Evolutionary conservation across 371 early-diverging fungal genomes (phyloP).

Genomic region (Mortierella sp.): DNA sequence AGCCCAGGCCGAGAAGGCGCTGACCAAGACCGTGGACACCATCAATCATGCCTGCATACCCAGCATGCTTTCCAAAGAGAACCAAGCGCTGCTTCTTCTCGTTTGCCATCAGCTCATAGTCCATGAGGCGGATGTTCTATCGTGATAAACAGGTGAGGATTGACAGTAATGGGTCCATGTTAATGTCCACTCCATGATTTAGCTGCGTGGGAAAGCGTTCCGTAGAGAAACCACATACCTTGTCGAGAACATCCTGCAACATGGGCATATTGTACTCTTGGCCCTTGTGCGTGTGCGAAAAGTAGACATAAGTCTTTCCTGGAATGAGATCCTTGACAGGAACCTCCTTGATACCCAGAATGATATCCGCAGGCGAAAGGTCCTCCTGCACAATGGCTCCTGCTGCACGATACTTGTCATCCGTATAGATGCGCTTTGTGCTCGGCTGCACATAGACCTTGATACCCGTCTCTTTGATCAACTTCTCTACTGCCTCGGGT

Average conservation of each 20-base stretch:
- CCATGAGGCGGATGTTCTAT: constrained; percentile 91
- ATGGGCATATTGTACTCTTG: constrained; percentile 93
- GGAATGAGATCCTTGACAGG: constrained; percentile 83
- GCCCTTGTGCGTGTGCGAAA: constrained; percentile 98
- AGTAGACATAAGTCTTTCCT: constrained; percentile 92
- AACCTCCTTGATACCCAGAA: constrained; percentile 97
- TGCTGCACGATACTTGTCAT: constrained; percentile 83
- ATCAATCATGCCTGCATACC: constrained; percentile 98
- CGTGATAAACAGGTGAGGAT: too few relatives aligned
- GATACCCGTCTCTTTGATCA: constrained; percentile 86
- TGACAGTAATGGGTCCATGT: too few relatives aligned
- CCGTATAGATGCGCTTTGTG: constrained; percentile 89
- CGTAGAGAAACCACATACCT: constrained; percentile 72
- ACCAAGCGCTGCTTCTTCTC: constrained; percentile 83
- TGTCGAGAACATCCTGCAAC: constrained; percentile 87
- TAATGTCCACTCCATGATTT: too few relatives aligned
- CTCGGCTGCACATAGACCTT: constrained; percentile 91
- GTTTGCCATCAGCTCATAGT: constrained; percentile 95
- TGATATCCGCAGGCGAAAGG: constrained; percentile 87
- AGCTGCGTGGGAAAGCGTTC: too few relatives aligned
- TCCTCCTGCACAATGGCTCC: constrained; percentile 93
- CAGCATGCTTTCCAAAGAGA: constrained; percentile 93
- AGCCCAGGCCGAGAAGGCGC: constrained; percentile 89
- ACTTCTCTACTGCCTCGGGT: constrained; percentile 78
- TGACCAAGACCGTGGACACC: constrained; percentile 93